Evolutionary conservation across 257 asterid genomes (phyloP).

Genomic region (Primulina eburnea): DNA sequence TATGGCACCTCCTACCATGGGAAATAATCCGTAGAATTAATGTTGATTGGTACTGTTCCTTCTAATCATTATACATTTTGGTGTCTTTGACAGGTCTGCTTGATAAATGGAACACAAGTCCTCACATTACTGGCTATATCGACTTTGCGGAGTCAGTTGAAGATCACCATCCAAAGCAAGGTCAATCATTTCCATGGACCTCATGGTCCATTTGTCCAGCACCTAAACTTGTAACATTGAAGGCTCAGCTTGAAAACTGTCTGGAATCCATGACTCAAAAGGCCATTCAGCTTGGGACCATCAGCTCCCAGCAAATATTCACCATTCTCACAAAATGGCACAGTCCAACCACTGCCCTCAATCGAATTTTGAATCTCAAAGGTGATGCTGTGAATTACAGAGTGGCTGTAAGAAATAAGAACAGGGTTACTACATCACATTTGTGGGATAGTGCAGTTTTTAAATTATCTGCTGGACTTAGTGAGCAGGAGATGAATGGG

Average conservation of each 20-base stretch:
- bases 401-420: slow-evolving; percentile 28
- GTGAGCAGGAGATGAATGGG: slow-evolving; percentile 53
- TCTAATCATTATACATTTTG: slow-evolving; percentile 17
- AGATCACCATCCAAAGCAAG: slow-evolving; percentile 82
- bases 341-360: slow-evolving; percentile 65
- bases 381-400: slow-evolving; percentile 22
- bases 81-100: slow-evolving; percentile 54
- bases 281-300: slow-evolving; percentile 73
- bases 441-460: slow-evolving; percentile 88
- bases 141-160: slow-evolving; percentile 80
- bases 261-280: slow-evolving; percentile 70
- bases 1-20: background rate
- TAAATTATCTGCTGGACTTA: slow-evolving; percentile 47
- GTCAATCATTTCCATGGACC: slow-evolving; percentile 84
- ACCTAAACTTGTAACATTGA: slow-evolving; percentile 48
- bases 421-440: slow-evolving; percentile 41
- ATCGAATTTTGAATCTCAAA: slow-evolving; percentile 47
- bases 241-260: slow-evolving; percentile 65
- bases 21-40: background rate
- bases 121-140: slow-evolving; percentile 83
- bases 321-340: slow-evolving; percentile 85
- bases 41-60: background rate
- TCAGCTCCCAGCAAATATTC: slow-evolving; percentile 81
- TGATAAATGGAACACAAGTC: slow-evolving; percentile 84
- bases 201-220: slow-evolving; percentile 74